Evolutionary conservation across 1,139 yeast species (phyloP).

Genomic region (Debaryomycetaceae sp.): DNA sequence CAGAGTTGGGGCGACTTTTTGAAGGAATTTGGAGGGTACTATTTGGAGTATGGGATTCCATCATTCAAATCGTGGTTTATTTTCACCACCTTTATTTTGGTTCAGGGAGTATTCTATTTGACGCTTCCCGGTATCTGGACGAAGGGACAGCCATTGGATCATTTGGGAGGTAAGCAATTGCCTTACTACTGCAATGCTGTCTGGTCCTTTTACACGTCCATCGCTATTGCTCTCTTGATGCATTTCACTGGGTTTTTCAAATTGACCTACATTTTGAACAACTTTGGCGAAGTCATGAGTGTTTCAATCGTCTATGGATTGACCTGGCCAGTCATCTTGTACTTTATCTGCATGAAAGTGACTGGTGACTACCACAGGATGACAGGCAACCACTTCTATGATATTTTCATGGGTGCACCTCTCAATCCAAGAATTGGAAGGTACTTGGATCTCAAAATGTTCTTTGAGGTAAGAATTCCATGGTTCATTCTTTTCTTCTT

Average conservation of each 20-base stretch:
- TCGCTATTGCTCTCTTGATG: constrained; percentile 53
- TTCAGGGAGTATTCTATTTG: constrained; percentile 74
- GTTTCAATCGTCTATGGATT: constrained; percentile 82
- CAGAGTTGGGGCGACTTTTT: constrained; percentile 60
- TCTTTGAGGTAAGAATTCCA: constrained; percentile 94
- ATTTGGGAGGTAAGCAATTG: constrained; percentile 72
- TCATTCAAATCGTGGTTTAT: constrained; percentile 61
- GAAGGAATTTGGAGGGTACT: constrained; percentile 41
- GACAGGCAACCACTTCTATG: constrained; percentile 90
- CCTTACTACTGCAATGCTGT: constrained; percentile 94
- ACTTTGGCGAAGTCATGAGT: constrained; percentile 90
- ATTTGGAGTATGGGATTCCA: constrained; percentile 65
- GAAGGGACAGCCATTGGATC: constrained; percentile 87
- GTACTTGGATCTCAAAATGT: constrained; percentile 86
- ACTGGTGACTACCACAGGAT: constrained; percentile 77
- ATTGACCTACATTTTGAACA: constrained; percentile 68
- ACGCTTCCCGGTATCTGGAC: constrained; percentile 95
- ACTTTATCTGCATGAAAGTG: constrained; percentile 62
- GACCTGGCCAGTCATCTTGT: constrained; percentile 56
- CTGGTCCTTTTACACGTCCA: constrained; percentile 72
- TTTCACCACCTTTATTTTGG: constrained; percentile 65
- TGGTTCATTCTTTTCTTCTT: constrained; percentile 90
- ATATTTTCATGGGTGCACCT: constrained; percentile 96
- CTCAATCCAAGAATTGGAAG: constrained; percentile 93
- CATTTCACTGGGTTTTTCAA: constrained; percentile 75